Evolutionary conservation across 331 rosid species (phyloP).

Genomic region (Rosa hybrid): DNA sequence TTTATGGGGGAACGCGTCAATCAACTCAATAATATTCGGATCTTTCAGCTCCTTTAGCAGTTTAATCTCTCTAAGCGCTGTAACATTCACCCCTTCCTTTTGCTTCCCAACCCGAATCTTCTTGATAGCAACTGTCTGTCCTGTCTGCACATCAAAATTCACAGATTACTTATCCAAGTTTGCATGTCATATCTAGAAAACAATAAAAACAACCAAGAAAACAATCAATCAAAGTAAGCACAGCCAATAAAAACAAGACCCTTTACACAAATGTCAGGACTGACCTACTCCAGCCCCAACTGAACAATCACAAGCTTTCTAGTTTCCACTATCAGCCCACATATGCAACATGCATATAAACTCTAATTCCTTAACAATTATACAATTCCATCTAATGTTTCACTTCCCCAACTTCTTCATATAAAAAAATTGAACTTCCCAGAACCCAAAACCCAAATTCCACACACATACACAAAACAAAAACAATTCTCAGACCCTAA

Average conservation of each 20-base stretch:
- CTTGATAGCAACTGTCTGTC: constrained; percentile 90
- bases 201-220: neutral
- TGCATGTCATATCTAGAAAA: neutral
- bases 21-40: constrained; percentile 88
- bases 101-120: constrained; percentile 94
- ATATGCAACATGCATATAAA: neutral
- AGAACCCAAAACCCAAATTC: neutral
- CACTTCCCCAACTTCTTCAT: neutral
- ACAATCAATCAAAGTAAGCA: neutral
- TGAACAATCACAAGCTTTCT: neutral
- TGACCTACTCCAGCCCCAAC: neutral
- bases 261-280: neutral
- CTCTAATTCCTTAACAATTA: neutral
- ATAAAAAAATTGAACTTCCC: neutral
- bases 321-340: neutral
- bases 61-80: constrained; percentile 94
- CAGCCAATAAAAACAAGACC: neutral
- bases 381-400: neutral
- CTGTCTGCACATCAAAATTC: constrained; percentile 61
- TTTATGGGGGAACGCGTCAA: constrained; percentile 90
- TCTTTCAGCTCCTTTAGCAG: constrained; percentile 85
- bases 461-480: neutral
- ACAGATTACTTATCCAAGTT: neutral
- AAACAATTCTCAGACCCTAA: neutral
- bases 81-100: constrained; percentile 94